phyloP scores from a whole-genome alignment of 345 rosid genomes.

The Schrenkiella parvula region DNA sequence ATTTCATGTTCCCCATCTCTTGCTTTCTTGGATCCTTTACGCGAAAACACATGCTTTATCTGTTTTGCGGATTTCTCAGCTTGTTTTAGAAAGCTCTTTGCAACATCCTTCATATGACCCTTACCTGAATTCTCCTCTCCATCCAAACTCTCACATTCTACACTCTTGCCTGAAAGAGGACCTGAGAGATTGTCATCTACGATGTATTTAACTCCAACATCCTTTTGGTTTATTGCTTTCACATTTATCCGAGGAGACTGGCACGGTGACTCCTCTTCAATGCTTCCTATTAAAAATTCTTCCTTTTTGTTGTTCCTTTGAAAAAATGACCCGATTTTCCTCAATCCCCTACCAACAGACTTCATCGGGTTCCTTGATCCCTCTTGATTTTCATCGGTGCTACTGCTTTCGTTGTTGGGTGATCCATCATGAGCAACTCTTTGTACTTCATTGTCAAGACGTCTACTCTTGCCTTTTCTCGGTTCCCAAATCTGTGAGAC shows the following conservation, averaged over 20 bases:
- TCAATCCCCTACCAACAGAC: constrained; percentile 45
- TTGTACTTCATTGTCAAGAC: constrained; percentile 43
- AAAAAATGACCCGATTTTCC: constrained; percentile 49
- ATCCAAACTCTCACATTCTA: constrained; percentile 29
- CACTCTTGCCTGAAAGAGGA: constrained; percentile 27
- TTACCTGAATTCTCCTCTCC: constrained; percentile 41
- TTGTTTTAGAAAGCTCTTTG: constrained; percentile 57
- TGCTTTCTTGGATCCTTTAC: constrained; percentile 52
- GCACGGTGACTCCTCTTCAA: constrained; percentile 42
- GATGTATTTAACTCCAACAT: constrained; percentile 45
- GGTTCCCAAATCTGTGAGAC: constrained; percentile 82
- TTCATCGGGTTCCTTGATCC: constrained; percentile 33
- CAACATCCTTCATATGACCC: constrained; percentile 51
- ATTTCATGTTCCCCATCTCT: constrained; percentile 28
- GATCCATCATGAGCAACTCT: constrained; percentile 39
- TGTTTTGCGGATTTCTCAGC: constrained; percentile 57
- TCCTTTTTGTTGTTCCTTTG: constrained; percentile 44
- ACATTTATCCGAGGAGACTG: constrained; percentile 54
- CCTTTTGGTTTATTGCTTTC: constrained; percentile 46
- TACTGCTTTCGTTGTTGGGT: constrained; percentile 43
- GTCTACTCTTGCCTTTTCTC: constrained; percentile 66
- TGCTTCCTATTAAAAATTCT: constrained; percentile 30
- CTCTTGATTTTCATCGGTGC: constrained; percentile 46
- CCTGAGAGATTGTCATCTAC: constrained; percentile 45
- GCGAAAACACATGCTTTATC: constrained; percentile 59